Percentiles rank a stretch among this genome's conserved stretches.
Evolutionary conservation across 768 basidiomycete genomes (phyloP).

Genomic region (Chlorophyllum brunneum): DNA sequence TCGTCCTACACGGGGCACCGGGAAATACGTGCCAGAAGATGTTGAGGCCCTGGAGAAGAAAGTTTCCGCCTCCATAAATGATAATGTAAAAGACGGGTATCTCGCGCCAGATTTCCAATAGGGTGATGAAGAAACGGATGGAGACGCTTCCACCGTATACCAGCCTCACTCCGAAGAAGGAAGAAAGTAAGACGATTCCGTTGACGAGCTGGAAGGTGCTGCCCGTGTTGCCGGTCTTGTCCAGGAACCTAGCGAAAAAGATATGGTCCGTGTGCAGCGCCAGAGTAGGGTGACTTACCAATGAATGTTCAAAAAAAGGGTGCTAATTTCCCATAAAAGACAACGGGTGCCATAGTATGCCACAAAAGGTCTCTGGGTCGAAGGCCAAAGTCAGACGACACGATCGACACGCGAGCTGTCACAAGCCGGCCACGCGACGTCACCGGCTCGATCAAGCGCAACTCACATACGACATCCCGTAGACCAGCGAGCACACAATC

Average conservation of each 20-base stretch:
- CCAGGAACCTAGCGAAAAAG: constrained; percentile 53
- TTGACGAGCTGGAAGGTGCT: constrained; percentile 66
- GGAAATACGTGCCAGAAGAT: constrained; percentile 62
- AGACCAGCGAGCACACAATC: constrained; percentile 62
- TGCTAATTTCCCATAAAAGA: constrained; percentile 83
- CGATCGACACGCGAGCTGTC: background rate
- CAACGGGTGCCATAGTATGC: constrained; percentile 77
- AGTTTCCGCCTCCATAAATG: constrained; percentile 55
- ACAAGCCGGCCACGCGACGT: constrained; percentile 4
- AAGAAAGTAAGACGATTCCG: constrained; percentile 57
- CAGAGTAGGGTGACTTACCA: constrained; percentile 46
- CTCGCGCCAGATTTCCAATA: constrained; percentile 50
- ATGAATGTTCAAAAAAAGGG: constrained; percentile 84
- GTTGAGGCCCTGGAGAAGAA: constrained; percentile 69
- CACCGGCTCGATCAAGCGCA: no score
- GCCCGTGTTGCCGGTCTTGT: constrained; percentile 73
- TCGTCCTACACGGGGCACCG: background rate
- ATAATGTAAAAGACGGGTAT: constrained; percentile 48
- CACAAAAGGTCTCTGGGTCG: constrained; percentile 60
- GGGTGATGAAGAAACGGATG: constrained; percentile 57
- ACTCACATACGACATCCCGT: constrained; percentile 68
- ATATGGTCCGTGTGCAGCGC: background rate
- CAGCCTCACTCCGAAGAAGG: constrained; percentile 71
- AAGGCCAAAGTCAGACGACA: background rate
- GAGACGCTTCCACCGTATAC: constrained; percentile 65